These are phyloP conservation scores for Grosmannia clavigera DNA, from an alignment of 2,329 filamentous ascomycete species.

Conservation along the genomic window DNA sequence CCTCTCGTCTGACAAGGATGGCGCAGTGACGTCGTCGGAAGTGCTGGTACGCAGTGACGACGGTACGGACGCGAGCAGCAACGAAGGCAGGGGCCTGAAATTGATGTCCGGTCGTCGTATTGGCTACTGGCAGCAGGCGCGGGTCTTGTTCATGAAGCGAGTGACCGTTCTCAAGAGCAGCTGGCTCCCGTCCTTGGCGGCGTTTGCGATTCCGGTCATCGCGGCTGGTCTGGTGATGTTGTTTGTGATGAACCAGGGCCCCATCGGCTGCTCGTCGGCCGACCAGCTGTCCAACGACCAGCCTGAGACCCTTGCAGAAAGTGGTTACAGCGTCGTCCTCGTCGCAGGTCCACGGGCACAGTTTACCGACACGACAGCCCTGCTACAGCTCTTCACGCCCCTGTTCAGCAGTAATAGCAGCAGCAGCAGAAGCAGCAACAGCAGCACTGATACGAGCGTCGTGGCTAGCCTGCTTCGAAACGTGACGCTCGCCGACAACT, in stretches of 20 bases:
- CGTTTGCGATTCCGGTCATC: conserved; percentile 65
- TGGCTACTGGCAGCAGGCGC: conserved; percentile 55
- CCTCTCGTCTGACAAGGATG: background rate
- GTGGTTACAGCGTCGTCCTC: conserved; percentile 22
- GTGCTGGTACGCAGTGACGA: background rate
- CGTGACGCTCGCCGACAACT: conserved; percentile 45
- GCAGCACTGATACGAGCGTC: background rate
- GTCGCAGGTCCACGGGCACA: conserved; percentile 32
- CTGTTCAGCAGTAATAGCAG: conserved; percentile 19
- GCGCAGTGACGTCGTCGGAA: background rate
- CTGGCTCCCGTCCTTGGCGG: conserved; percentile 61
- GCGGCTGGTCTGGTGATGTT: conserved; percentile 69
- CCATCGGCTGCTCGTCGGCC: conserved; percentile 38
- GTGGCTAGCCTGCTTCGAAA: conserved; percentile 11
- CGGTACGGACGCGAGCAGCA: background rate
- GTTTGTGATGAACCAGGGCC: conserved; percentile 49
- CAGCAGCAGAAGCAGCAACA: conserved; percentile 5
- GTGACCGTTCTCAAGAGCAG: conserved; percentile 66
- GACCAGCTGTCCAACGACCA: conserved; percentile 31
- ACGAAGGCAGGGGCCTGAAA: conserved; percentile 24
- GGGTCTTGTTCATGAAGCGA: conserved; percentile 67
- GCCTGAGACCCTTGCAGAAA: conserved; percentile 25
- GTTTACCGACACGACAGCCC: conserved; percentile 19
- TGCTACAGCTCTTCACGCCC: conserved; percentile 26
- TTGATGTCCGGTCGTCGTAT: conserved; percentile 59